These are phyloP conservation scores for Marasmius sp. DNA, from an alignment of 1,284 basidiomycete genomes.

Conservation along the genomic window DNA sequence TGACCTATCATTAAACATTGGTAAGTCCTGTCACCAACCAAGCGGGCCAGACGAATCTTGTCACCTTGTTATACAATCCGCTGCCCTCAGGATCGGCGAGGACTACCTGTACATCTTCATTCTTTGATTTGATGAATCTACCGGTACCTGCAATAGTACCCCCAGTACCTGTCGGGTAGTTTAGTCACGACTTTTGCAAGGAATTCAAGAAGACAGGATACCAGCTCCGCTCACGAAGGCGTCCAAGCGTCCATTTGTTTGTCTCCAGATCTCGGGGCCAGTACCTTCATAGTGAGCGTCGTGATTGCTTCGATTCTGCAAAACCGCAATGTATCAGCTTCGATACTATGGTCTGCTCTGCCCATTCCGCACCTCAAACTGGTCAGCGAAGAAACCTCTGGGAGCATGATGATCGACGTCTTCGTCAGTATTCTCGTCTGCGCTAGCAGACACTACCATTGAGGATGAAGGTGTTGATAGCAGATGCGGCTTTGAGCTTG, in stretches of 20 bases:
- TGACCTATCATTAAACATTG: conserved; percentile 57
- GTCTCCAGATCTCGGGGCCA: conserved; percentile 94
- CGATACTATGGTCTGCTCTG: no score
- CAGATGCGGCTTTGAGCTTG: conserved; percentile 26
- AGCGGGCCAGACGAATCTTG: not conserved
- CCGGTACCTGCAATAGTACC: conserved; percentile 92
- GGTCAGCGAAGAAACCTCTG: conserved; percentile 89
- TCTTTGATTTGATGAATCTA: conserved; percentile 73
- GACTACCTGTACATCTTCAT: conserved; percentile 66
- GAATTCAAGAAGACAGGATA: conserved; percentile 21
- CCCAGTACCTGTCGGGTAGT: conserved; percentile 68
- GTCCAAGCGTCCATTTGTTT: conserved; percentile 81
- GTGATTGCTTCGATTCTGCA: conserved; percentile 85
- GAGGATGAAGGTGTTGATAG: conserved; percentile 40
- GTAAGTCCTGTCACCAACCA: conserved; percentile 1
- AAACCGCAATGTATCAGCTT: no score
- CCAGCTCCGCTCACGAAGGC: conserved; percentile 96
- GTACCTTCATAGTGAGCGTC: conserved; percentile 89
- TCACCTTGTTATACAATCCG: conserved; percentile 91
- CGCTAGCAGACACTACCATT: conserved; percentile 58
- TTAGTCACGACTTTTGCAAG: conserved; percentile 5
- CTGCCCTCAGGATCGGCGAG: conserved; percentile 94
- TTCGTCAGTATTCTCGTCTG: conserved; percentile 42
- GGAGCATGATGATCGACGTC: conserved; percentile 46
- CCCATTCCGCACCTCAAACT: conserved; percentile 71